Base-by-base conservation (phyloP, 345 rosid genomes). In the Dipteronia sinensis region DNA sequence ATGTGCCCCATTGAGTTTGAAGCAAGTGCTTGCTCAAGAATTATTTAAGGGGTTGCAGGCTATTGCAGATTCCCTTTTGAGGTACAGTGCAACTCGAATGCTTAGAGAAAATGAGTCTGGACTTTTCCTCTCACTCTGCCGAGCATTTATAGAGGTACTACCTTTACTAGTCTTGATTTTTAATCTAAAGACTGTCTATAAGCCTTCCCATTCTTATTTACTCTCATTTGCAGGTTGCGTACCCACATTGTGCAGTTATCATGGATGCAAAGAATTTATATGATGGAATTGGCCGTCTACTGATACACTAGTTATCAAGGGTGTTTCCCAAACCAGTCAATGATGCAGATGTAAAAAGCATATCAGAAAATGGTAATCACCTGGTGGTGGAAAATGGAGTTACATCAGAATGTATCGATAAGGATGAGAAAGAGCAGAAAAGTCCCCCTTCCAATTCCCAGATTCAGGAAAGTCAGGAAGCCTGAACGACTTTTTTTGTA, bases 71-170 rank as follows among this genome's bases (percentile, higher is more conserved):
- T 90, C 92, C 19, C 82, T 92, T 53, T 75, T 96, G 83, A 87
- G 99, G 74, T 96, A 96, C 85, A 94, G 90, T 77, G 79, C 97
- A 29, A 92, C 95, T 25, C 91, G 96, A 80, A 90, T 96, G 95
- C 98, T 96, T 69, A 88, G 94, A 80, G 97, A 88, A 61, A 96
- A 84, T 40, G 98, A 94, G 80, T 91, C 94, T 34, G 86, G 86
- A 51, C 98, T 94, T 73, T 96, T 92, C 84, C 91, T 90, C 79
- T 88, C 95, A 3, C 98, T 96, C 65, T 94, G 97, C 85, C 90
- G 97, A 73, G 88, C 97, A 83, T 94, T 92, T 71, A 87, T 92
- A 1, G 99, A 91, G 98, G 98, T 92, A 66, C 53, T 34, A 0
- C 77, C 73, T 83, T 69, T 56, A 25, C n/a, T 12, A 61, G 23